Base-by-base conservation (phyloP, 2,329 filamentous ascomycete genomes). In the Scedosporium apiospermum region DNA sequence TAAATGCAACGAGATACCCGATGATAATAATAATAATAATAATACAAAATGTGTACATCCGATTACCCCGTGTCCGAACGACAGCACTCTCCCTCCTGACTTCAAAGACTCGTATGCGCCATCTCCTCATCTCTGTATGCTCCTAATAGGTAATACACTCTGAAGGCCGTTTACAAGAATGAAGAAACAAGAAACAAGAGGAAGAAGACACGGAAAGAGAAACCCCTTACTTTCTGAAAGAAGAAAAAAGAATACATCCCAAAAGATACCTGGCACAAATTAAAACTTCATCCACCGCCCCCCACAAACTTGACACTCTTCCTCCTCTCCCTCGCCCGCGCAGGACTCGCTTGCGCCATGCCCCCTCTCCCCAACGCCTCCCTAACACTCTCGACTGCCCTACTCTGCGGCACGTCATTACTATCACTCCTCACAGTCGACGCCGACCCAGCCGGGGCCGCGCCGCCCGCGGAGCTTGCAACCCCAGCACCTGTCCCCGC, bases 231-330 rank as follows among this genome's bases (percentile, higher is more conserved):
- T 55, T 26, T 12, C 44, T 1, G 46, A 51, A n/a, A 57, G 57
- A 30, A 14, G 38, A 58, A 27, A 12, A 34, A 34, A 34, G 12
- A 34, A 58, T 14, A 26, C n/a, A 53, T 10, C n/a, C 6, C 4
- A 7, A 41, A 58, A 38, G 21, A 51, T 51, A 51, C 46, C 46
- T 18, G 26, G 6, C 26, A n/a, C 21, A 27, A 12, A 21, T 12
- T 21, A 27, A 30, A 27, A 30, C 6, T 16, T 26, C 23, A 53
- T 21, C 49, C 49, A 18, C 42, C 23, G n/a, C 62, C 38, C 30
- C 60, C 60, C 4, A 44, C 80, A 72, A 87, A 85, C 74, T 87
- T 88, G 67, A 88, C 85, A 65, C 83, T 87, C 78, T 86, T 87
- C 69, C 83, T 77, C 65, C 83, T 76, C 69, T 86, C 84, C 63